Evolutionary conservation across 2,329 filamentous ascomycete species (phyloP), one percentile per base, ranked within the genome.

Genomic region (Fusarium subtropicale): DNA sequence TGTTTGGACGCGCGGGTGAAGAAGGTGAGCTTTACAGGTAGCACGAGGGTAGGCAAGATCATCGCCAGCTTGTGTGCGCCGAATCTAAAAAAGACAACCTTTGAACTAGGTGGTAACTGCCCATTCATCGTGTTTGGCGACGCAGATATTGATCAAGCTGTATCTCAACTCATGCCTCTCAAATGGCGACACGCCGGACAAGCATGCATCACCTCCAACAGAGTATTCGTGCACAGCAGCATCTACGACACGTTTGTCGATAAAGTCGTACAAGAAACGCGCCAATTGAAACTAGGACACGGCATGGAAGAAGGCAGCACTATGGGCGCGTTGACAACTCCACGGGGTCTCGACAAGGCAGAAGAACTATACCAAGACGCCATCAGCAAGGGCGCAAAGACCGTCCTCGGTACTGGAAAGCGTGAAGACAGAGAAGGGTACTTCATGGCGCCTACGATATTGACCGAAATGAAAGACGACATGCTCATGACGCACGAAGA

Each of bases 11-110:
- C 79, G 0, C 60, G 78, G 1, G 79, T 85, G 2, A 82, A 81
- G 53, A 94, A 94, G 76, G 83, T 95, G 60, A 91, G 90, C 64
- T 96, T 95, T 74, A 95, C 92, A 0, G 92, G 92, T n/a, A 89
- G 87, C 72, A 92, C 92, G 0, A 79, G 82, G 0, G 88, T 94
- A 0, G 92, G 92, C 5, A 86, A 88, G 47, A 89, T 90, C 61
- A 84, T 92, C 39, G 87, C 89, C 0, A 77, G 82, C 3, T 82
- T 84, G 2, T 88, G 88, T 9, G 89, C 88, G 3, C 85, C 86
- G 71, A 82, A 88, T 56, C 80, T 92, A 39, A 93, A 93, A 78
- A 90, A 90, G 1, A 83, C 87, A 3, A 80, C 91, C 0, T 84
- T 93, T 75, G 91, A 93, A 74, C 82, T 93, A 0, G 91, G 91